Evolutionary conservation across 2,329 filamentous ascomycete species (phyloP).

Genomic region (Thermothelomyces thermophilus): DNA sequence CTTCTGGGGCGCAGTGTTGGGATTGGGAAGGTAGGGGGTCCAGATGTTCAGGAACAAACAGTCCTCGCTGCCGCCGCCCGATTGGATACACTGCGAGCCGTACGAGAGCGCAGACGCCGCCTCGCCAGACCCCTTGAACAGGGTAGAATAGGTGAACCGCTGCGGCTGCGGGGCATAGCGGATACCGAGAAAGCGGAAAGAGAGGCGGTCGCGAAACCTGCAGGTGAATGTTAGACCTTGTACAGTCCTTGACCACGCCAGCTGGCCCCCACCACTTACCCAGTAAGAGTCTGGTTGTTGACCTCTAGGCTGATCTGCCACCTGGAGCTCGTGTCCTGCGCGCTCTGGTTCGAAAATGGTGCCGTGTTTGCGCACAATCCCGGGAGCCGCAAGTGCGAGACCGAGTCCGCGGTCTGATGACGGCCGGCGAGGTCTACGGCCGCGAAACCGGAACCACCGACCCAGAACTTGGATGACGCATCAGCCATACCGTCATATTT

Average conservation of each 20-base stretch:
- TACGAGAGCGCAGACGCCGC: constrained; percentile 32
- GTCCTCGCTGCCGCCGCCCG: constrained; percentile 35
- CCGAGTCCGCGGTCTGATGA: neutral
- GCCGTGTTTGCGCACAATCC: constrained; percentile 40
- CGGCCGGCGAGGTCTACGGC: constrained; percentile 8
- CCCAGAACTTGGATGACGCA: constrained; percentile 32
- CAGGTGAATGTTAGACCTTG: neutral
- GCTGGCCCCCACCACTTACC: constrained; percentile 22
- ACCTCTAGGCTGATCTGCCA: constrained; percentile 35
- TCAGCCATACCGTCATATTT: constrained; percentile 28
- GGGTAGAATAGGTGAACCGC: constrained; percentile 39
- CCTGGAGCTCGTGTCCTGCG: constrained; percentile 28
- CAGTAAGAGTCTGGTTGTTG: constrained; percentile 35
- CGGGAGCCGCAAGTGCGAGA: constrained; percentile 24
- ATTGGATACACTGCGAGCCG: constrained; percentile 36
- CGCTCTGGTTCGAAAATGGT: constrained; percentile 33
- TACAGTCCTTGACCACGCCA: neutral
- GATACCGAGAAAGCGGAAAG: constrained; percentile 46
- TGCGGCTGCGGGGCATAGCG: constrained; percentile 39
- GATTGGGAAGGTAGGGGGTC: constrained; percentile 35
- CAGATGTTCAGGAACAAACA: constrained; percentile 43
- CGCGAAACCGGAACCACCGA: constrained; percentile 22
- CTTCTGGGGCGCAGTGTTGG: constrained; percentile 15
- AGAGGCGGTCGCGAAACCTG: constrained; percentile 39
- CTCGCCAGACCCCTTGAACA: constrained; percentile 31